Evolutionary conservation across 2,329 filamentous ascomycete genomes (phyloP), one percentile per base, ranked within the genome.

Genomic region (Seiridium unicorne): DNA sequence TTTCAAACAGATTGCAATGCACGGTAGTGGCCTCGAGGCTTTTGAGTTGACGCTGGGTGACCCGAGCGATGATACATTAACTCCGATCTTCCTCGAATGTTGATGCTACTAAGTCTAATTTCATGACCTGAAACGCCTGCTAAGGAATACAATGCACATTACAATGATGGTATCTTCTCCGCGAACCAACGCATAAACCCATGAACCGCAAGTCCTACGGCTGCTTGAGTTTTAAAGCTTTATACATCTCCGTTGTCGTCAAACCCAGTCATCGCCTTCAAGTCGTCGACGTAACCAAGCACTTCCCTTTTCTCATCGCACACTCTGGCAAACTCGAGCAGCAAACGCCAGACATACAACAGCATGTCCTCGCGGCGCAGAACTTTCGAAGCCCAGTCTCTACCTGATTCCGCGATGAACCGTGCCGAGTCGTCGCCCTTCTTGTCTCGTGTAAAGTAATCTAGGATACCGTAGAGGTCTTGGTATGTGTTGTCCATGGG

Each of bases 401-500:
- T 77, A 0, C 84, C 82, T 18, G 76, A 75, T 42, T 76, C 67
- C 5, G 84, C 84, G 61, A 88, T 83, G 53, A 70, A 74, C 62
- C 75, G 73, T 1, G 83, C 84, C 35, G 74, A 72, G 5, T 73
- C 68, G 64, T 85, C 83, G 38, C 67, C 69, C 31, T 68, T 68
- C 13, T 69, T 70, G 47, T 68, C 67, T 54, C 80, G 76, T 3
- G 81, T 80, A 65, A 88, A 86, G 66, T 84, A 88, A 13, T 82
- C 79, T 69, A 86, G 70, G 13, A 86, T 76, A 13, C 77, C 81
- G 60, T 85, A 87, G 6, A 88, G 64, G 44, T 88, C 86, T 58
- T 81, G 73, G 62, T 82, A 87, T 1, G 78, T 77, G 64, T 84
- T 84, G 65, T 87, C 83, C 71, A 89, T 78, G 4, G 86, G 86